Evolutionary conservation across 2,329 filamentous ascomycete species (phyloP), one percentile per base, ranked within the genome.

Genomic region (Curvularia spicifera): DNA sequence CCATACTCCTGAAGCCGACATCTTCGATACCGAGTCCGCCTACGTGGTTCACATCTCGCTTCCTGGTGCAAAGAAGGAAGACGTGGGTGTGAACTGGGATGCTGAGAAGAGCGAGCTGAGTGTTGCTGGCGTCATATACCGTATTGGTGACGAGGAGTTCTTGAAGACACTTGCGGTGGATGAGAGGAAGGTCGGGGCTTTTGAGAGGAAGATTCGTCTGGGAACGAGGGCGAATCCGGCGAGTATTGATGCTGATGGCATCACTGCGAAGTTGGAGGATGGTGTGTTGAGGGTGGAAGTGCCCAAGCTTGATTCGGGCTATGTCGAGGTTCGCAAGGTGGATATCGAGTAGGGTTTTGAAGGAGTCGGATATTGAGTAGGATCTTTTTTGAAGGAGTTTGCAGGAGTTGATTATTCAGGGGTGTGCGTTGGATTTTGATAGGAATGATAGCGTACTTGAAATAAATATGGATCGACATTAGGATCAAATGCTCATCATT

Each of bases 41-140:
- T 78, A 87, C 73, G 80, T 92, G 43, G 78, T 95, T 8, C 91
- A 95, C 75, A 71, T 87, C 47, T 88, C 90, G 1, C 82, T 96
- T 0, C 90, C 92, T 0, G 91, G 91, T 26, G 91, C 89, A 1
- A 88, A 88, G 78, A 93, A 93, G 77, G 85, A 91, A 68, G 90
- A 95, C 69, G 80, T 95, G 5, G 89, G 85, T 56, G 85, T 95
- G 45, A 88, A 88, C 74, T 96, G 90, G 85, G 87, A 94, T 65
- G 82, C 85, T 0, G 88, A 91, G 57, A 86, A 85, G 70, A 84
- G 82, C 46, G 80, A 84, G 54, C 80, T 96, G 42, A 85, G 83
- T 66, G 79, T 96, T 53, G 83, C 88, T 1, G 91, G 91, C 51
- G 87, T 93, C 0, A 83, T 93, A 8, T 85, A 92, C 73, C 85